Base-by-base conservation (phyloP, 106 monocot species). In the Dendrobium nobile region DNA sequence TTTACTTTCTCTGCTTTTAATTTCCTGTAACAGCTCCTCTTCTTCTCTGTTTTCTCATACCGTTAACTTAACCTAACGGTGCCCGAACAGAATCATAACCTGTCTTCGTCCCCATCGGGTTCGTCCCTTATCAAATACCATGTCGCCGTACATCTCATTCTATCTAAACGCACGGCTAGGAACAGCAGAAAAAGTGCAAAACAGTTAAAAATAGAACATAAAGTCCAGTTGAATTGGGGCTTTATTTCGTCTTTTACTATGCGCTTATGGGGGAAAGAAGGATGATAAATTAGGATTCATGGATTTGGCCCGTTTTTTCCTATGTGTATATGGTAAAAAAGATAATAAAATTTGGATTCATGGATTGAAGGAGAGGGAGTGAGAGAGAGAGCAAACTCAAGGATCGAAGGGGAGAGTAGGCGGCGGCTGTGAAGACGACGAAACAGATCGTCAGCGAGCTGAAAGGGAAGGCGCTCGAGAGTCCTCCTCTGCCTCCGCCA, bases 401-500 rank as follows among this genome's bases (percentile, higher is more conserved):
- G 97, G 48, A 94, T 79, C 44, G 94, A 94, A 5, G 97, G 94
- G 42, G 84, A 98, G 77, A 91, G 84, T 78, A 98, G 89, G 31
- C 91, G 90, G 75, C 91, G 92, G 31, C 40, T 85, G 79, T 48
- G 77, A 59, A 98, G 94, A 81, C 89, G 88, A 26, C 83, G 90
- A 79, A 98, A 85, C 67, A 98, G 88, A 47, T 78, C 85, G 79
- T 94, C 84, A 37, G 91, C 94, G 55, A 98, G 91, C 41, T 89
- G 89, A 48, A 88, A 51, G 4, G 97, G 97, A 76, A 98, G 85
- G 79, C 92, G 91, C 79, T 98, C 89, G 41, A 98, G 85, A 17
- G 97, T 92, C 41, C 97, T 77, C 73, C 93, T 84, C 87, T 93
- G 93, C 85, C 93, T 82, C 75, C 94, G 92, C 97, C 97, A 98